Conservation (phyloP, 1,284 basidiomycete species). For the Cutaneotrichosporon mucoides region DNA sequence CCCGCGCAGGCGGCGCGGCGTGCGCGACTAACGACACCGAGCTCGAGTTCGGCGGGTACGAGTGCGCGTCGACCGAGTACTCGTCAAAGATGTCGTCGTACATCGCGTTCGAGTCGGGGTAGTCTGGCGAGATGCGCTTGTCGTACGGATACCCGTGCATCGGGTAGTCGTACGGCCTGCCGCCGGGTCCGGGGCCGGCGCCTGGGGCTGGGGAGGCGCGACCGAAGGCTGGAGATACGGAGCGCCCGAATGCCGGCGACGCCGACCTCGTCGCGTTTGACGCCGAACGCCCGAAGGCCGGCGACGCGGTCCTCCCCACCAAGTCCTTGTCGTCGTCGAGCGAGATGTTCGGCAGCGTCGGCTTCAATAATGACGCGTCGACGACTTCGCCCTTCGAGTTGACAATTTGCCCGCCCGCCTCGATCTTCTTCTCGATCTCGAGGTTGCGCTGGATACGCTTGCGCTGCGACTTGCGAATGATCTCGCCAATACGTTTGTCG, state of each 20-base stretch:
- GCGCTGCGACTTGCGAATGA: constrained; percentile 88
- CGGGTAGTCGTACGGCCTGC: neutral
- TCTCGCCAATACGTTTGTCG: constrained; percentile 91
- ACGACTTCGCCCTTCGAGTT: constrained; percentile 87
- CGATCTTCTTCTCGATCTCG: constrained; percentile 83
- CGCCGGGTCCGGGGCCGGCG: neutral
- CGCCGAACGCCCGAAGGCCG: neutral
- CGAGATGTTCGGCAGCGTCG: constrained; percentile 84
- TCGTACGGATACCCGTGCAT: no score
- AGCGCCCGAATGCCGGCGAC: neutral
- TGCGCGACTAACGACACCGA: constrained; percentile 1
- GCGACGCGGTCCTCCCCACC: neutral
- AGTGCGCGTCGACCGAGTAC: neutral
- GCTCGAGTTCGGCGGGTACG: constrained; percentile 1
- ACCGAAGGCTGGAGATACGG: neutral
- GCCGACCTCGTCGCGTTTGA: neutral
- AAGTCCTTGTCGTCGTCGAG: constrained; percentile 56
- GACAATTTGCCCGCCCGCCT: constrained; percentile 81
- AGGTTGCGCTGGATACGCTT: constrained; percentile 77
- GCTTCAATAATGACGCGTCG: constrained; percentile 62
- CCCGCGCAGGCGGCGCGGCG: neutral
- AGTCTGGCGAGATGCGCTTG: constrained; percentile 1
- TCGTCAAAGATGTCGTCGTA: constrained; percentile 3
- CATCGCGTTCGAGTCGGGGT: constrained; percentile 1
- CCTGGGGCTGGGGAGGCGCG: neutral